Conservation (phyloP, 306 rosid species). For the Prosopis cineraria region DNA sequence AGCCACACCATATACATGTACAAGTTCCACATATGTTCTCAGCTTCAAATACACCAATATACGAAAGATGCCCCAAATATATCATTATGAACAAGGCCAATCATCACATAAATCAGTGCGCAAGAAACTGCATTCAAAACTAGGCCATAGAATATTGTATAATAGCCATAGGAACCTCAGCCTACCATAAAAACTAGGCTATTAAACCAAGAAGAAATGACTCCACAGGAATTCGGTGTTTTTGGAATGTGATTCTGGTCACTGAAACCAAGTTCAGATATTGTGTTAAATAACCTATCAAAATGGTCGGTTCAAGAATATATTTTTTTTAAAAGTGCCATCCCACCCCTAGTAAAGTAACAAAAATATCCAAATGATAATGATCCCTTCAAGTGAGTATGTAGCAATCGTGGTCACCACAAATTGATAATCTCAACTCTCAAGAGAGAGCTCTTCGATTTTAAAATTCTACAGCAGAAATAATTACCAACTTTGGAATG, state of each 20-base stretch:
- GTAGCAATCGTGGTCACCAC: neutral
- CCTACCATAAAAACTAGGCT: neutral
- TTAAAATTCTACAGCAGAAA: neutral
- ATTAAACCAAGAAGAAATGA: conserved; percentile 3
- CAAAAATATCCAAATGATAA: neutral
- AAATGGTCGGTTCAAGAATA: neutral
- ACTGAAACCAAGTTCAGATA: neutral
- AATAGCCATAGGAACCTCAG: neutral
- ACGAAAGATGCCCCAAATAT: conserved; percentile 11
- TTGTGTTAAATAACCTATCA: neutral
- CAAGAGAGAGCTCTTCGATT: neutral
- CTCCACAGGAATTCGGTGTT: neutral
- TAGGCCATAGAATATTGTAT: neutral
- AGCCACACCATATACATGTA: neutral
- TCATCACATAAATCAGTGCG: neutral
- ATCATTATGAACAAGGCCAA: conserved; percentile 5
- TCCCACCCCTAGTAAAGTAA: neutral
- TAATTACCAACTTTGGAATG: neutral
- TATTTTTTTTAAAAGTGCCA: neutral
- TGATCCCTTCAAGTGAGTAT: neutral
- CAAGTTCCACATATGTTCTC: conserved; percentile 25
- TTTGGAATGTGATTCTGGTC: neutral
- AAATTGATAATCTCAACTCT: neutral
- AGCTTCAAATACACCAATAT: conserved; percentile 11
- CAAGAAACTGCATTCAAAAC: neutral